Conservation (phyloP, 2,329 filamentous ascomycete species). For the Diplodia seriata region DNA sequence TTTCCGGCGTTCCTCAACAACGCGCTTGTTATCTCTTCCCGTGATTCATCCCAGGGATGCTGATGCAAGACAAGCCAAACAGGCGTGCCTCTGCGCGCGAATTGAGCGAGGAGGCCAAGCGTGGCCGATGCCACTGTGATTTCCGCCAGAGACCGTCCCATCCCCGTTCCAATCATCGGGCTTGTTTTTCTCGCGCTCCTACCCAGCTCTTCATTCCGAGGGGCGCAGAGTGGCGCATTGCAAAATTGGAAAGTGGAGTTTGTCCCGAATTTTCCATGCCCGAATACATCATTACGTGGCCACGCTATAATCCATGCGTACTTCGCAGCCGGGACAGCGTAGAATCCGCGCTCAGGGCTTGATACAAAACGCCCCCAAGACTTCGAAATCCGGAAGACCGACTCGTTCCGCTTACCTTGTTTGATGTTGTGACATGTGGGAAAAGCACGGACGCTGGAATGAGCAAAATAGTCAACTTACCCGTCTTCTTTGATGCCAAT, state of each 20-base stretch:
- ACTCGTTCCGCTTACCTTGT: conserved; percentile 28
- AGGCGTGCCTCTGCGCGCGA: conserved; percentile 15
- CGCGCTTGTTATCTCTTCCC: conserved; percentile 25
- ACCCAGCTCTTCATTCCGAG: conserved; percentile 21
- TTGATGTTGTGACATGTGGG: background rate
- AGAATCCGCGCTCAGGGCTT: background rate
- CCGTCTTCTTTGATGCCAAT: conserved; percentile 89
- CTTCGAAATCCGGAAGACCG: conserved; percentile 27
- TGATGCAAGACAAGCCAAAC: conserved; percentile 12
- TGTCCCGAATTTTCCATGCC: conserved; percentile 1
- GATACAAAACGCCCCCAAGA: background rate
- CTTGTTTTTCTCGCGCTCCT: conserved; percentile 15
- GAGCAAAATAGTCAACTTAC: conserved; percentile 63
- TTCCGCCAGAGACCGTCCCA: conserved; percentile 24
- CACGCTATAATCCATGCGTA: background rate
- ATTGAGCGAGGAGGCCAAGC: conserved; percentile 16
- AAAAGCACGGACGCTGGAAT: background rate
- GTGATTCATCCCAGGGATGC: conserved; percentile 25
- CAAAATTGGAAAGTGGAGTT: background rate
- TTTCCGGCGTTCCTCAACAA: conserved; percentile 24
- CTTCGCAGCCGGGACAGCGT: background rate
- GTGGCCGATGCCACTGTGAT: conserved; percentile 13
- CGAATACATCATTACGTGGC: conserved; percentile 1
- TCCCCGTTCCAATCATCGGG: conserved; percentile 6
- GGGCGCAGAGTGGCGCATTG: conserved; percentile 2